A percentile compares a stretch with the other conserved stretches of the same genome.
Evolutionary conservation across 2,329 filamentous ascomycete species (phyloP).

Genomic region (Acrocalymma vagum): DNA sequence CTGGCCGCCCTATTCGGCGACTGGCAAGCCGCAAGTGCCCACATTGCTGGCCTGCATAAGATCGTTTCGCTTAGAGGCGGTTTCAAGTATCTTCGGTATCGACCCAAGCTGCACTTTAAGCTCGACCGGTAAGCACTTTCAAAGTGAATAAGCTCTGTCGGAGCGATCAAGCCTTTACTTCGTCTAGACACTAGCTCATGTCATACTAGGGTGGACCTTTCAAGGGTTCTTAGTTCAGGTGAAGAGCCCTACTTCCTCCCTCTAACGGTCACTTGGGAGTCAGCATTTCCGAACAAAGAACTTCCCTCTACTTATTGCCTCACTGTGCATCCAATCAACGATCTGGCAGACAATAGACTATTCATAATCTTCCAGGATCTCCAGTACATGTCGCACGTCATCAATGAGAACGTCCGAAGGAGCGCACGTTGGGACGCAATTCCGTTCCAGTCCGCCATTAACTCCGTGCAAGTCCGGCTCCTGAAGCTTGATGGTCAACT

Average conservation of each 20-base stretch:
- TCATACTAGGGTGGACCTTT: constrained; percentile 9
- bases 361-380: constrained; percentile 8
- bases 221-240: constrained; percentile 9
- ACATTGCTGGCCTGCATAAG: constrained; percentile 8
- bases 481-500: constrained; percentile 2
- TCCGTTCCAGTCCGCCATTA: constrained; percentile 10
- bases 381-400: constrained; percentile 2
- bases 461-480: constrained; percentile 9
- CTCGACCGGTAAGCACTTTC: constrained; percentile 10
- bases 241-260: constrained; percentile 7
- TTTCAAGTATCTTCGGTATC: not conserved
- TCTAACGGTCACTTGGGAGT: constrained; percentile 4
- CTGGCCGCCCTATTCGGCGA: constrained; percentile 12
- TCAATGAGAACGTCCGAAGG: constrained; percentile 6
- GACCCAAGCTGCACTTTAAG: constrained; percentile 16
- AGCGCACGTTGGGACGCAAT: constrained; percentile 1
- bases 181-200: not conserved
- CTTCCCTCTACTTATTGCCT: no score
- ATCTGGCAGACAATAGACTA: constrained; percentile 1
- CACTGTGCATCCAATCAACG: not conserved
- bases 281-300: not conserved
- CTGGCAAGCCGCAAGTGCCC: constrained; percentile 5
- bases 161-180: no score
- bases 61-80: constrained; percentile 14
- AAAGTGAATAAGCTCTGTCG: no score